Evolutionary conservation across 306 rosid genomes (phyloP).

Genomic region (Lupinus albus): DNA sequence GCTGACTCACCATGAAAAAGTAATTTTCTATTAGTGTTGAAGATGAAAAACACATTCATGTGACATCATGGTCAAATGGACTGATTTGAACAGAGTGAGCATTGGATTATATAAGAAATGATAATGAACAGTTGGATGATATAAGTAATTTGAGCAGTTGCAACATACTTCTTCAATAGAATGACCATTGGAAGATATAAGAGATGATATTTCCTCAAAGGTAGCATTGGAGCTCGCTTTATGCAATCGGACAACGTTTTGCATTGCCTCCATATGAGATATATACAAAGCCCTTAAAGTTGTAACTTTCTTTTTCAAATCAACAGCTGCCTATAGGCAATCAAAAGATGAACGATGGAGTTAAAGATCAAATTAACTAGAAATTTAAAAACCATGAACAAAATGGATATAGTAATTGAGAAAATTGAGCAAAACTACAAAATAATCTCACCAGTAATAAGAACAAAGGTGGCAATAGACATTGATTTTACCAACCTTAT

Average conservation of each 20-base stretch:
- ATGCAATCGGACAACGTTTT: constrained; percentile 92
- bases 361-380: neutral
- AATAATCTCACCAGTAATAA: constrained; percentile 7
- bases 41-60: neutral
- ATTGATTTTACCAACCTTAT: constrained; percentile 55
- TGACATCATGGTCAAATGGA: neutral
- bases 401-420: neutral
- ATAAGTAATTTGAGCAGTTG: constrained; percentile 2
- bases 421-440: constrained; percentile 2
- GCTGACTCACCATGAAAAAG: constrained; percentile 51
- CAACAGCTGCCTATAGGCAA: constrained; percentile 58
- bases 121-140: constrained; percentile 30
- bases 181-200: constrained; percentile 60
- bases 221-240: constrained; percentile 73
- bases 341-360: neutral
- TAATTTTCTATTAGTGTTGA: neutral
- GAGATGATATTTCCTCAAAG: constrained; percentile 69
- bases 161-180: constrained; percentile 75
- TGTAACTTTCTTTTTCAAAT: constrained; percentile 65
- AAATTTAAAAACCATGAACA: constrained; percentile 18
- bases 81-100: constrained; percentile 44
- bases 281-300: constrained; percentile 61
- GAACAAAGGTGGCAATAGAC: neutral
- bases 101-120: constrained; percentile 64
- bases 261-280: constrained; percentile 78